These are phyloP conservation scores for Phytophthora aleatoria DNA, from an alignment of 352 stramenopile genomes.

Conservation along the genomic window DNA sequence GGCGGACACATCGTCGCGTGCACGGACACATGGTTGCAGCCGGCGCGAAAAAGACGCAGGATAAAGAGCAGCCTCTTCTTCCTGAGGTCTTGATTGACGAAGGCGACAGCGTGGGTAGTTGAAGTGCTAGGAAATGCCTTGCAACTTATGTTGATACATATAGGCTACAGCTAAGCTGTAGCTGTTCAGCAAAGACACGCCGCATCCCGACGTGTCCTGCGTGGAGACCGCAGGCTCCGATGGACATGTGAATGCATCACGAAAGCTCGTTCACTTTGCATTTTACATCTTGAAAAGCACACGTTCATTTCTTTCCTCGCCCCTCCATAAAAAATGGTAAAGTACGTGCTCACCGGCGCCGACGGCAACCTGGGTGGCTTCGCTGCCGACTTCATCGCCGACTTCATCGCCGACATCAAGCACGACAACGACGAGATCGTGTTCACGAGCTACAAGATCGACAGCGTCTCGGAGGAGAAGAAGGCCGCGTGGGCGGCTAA, in stretches of 20 bases:
- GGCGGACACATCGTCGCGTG: constrained; percentile 15
- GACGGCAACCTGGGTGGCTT: constrained; percentile 35
- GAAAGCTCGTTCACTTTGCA: constrained; percentile 16
- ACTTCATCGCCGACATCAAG: constrained; percentile 31
- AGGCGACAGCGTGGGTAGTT: background rate
- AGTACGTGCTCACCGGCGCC: constrained; percentile 35
- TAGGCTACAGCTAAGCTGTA: background rate
- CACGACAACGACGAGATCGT: constrained; percentile 23
- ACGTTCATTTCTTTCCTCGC: background rate
- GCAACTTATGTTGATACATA: background rate
- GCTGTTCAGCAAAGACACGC: constrained; percentile 27
- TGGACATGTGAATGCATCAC: too few species aligned
- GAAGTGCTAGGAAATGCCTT: constrained; percentile 4
- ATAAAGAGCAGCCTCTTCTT: too few species aligned
- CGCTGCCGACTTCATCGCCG: constrained; percentile 32
- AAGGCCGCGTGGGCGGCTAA: constrained; percentile 6
- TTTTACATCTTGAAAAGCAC: constrained; percentile 5
- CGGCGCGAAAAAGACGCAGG: constrained; percentile 18
- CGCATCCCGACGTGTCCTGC: background rate
- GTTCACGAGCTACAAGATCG: constrained; percentile 35
- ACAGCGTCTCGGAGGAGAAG: constrained; percentile 12
- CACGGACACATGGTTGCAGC: constrained; percentile 15
- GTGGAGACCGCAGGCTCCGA: too few species aligned
- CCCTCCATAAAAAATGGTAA: constrained; percentile 21
- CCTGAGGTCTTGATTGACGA: constrained; percentile 13